Conservation (phyloP, 2,329 filamentous ascomycete species). For the Elsinoe necatrix region DNA sequence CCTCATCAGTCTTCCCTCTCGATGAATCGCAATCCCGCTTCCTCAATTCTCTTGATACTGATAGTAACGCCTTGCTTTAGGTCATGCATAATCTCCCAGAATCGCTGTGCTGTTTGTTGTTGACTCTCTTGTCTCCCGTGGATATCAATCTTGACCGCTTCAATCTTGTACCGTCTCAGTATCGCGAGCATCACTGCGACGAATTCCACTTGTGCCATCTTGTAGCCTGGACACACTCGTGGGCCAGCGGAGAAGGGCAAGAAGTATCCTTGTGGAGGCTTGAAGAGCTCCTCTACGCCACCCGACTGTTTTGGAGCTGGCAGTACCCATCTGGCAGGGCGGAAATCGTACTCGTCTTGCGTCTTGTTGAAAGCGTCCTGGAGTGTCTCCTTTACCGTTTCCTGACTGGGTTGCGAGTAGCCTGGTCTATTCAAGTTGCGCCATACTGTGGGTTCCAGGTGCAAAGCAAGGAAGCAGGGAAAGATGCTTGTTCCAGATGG, state of each 20-base stretch:
- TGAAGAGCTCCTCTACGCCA: conserved; percentile 23
- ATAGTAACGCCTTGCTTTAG: background rate
- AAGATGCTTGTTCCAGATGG: conserved; percentile 30
- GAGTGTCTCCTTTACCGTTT: conserved; percentile 9
- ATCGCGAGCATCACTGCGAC: conserved; percentile 38
- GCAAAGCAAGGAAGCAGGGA: conserved; percentile 29
- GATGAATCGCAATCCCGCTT: background rate
- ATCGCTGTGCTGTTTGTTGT: background rate
- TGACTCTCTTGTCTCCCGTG: background rate
- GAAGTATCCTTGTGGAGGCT: conserved; percentile 30
- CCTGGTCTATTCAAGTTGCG: conserved; percentile 14
- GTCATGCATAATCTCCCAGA: background rate
- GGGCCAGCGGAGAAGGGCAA: conserved; percentile 44
- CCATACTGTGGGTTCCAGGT: conserved; percentile 19
- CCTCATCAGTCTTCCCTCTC: background rate
- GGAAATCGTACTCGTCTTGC: conserved; percentile 32
- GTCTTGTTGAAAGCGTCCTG: conserved; percentile 1
- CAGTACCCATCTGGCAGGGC: conserved; percentile 35
- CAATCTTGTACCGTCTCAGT: conserved; percentile 23
- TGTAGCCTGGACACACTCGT: conserved; percentile 45
- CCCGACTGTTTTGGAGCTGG: conserved; percentile 18
- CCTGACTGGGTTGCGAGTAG: conserved; percentile 21
- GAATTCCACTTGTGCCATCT: conserved; percentile 50
- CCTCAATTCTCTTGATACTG: background rate
- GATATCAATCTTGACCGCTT: background rate